Percentiles rank a stretch among this genome's conserved stretches.
Evolutionary conservation across 2,329 filamentous ascomycete genomes (phyloP).

Genomic region (Ascosphaera apis): DNA sequence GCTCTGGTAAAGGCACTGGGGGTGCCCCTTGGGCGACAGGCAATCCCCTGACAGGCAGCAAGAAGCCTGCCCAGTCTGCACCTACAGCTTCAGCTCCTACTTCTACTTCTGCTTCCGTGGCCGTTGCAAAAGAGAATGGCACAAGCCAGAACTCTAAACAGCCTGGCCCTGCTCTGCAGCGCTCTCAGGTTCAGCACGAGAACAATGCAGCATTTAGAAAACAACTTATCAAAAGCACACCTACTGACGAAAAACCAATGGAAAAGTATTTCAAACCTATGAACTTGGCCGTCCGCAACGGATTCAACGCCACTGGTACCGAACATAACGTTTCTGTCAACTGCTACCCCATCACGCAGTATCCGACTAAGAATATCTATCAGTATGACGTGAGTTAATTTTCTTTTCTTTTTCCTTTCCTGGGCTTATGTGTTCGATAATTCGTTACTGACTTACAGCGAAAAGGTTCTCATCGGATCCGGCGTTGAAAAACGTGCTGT

Average conservation of each 20-base stretch:
- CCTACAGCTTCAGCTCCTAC: too few relatives aligned
- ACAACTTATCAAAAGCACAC: too few relatives aligned
- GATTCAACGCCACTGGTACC: conserved; percentile 35
- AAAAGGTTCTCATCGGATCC: conserved; percentile 42
- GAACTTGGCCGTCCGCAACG: conserved; percentile 23
- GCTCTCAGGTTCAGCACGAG: too few relatives aligned
- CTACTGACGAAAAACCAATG: conserved; percentile 4
- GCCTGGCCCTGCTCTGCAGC: too few relatives aligned
- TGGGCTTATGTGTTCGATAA: background rate
- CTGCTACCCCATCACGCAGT: conserved; percentile 43
- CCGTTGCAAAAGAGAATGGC: too few relatives aligned
- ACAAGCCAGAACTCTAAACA: too few relatives aligned
- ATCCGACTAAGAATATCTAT: conserved; percentile 39
- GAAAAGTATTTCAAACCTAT: conserved; percentile 8
- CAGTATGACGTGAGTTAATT: conserved; percentile 58
- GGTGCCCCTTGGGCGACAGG: too few relatives aligned
- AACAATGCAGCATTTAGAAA: too few relatives aligned
- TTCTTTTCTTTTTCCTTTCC: background rate
- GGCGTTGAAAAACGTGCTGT: conserved; percentile 41
- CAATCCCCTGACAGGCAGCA: too few relatives aligned
- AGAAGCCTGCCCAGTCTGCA: too few relatives aligned
- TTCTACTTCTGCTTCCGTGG: too few relatives aligned
- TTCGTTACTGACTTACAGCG: conserved; percentile 2
- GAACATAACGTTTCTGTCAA: conserved; percentile 40
- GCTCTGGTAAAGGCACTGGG: too few relatives aligned